Evolutionary conservation across 1,139 yeast genomes (phyloP).

Genomic region (Zhuliangozyma parablackwelliae): DNA sequence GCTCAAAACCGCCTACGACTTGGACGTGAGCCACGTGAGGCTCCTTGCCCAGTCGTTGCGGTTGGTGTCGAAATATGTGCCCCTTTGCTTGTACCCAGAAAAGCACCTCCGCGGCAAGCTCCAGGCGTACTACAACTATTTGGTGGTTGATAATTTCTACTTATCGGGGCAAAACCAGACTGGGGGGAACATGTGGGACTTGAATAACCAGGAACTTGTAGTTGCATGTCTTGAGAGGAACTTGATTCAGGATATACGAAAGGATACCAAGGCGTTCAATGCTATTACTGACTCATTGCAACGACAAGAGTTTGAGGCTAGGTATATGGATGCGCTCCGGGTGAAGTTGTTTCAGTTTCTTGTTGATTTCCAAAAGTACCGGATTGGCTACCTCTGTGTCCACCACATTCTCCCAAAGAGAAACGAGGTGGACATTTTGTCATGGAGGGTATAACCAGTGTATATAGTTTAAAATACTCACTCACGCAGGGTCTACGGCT

Average conservation of each 20-base stretch:
- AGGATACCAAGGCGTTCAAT: conserved; percentile 13
- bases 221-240: conserved; percentile 49
- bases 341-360: conserved; percentile 26
- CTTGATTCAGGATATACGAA: conserved; percentile 27
- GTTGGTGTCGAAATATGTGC: conserved; percentile 38
- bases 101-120: conserved; percentile 33
- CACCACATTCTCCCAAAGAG: conserved; percentile 4
- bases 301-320: conserved; percentile 8
- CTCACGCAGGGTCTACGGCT: background rate
- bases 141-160: conserved; percentile 49
- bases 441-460: conserved; percentile 5
- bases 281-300: conserved; percentile 11
- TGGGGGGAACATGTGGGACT: conserved; percentile 45
- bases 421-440: conserved; percentile 2
- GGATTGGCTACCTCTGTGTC: conserved; percentile 32
- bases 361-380: conserved; percentile 28
- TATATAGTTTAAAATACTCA: background rate
- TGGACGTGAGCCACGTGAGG: conserved; percentile 33
- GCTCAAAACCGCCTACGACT: conserved; percentile 39
- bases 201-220: conserved; percentile 41
- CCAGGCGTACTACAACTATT: conserved; percentile 37
- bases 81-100: conserved; percentile 33
- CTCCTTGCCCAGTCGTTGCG: conserved; percentile 31
- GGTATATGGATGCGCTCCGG: conserved; percentile 19
- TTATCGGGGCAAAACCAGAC: conserved; percentile 33